Conservation (phyloP, 306 rosid genomes). For the Cucumis hystrix region DNA sequence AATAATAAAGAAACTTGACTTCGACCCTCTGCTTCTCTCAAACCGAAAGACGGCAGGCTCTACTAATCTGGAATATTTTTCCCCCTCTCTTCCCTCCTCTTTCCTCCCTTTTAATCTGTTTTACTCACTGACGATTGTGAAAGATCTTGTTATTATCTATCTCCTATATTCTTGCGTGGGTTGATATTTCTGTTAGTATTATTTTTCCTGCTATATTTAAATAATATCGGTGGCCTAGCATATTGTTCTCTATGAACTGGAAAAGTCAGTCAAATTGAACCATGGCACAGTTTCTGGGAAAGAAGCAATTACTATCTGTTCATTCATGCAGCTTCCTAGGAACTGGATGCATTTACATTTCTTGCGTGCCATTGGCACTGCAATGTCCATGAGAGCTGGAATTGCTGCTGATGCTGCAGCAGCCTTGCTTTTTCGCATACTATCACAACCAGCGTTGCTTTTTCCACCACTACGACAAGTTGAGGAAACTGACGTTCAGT, state of each 20-base stretch:
- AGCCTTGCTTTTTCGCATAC: slow-evolving; percentile 87
- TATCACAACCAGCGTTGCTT: slow-evolving; percentile 93
- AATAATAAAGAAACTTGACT: no score
- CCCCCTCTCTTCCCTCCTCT: no score
- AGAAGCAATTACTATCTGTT: neutral
- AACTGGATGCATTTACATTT: slow-evolving; percentile 99
- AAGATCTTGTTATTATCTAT: no score
- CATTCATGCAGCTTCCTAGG: slow-evolving; percentile 68
- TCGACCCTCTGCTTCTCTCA: no score
- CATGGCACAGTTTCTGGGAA: neutral
- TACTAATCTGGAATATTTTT: no score
- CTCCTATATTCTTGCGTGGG: no score
- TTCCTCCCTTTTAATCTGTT: no score
- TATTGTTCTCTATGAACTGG: neutral
- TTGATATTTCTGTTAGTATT: no score
- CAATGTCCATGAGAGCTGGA: slow-evolving; percentile 97
- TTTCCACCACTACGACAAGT: slow-evolving; percentile 91
- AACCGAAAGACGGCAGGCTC: no score
- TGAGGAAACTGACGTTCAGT: slow-evolving; percentile 82
- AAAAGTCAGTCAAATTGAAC: neutral
- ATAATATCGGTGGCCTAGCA: no score
- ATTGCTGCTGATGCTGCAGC: slow-evolving; percentile 99
- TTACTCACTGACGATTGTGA: no score
- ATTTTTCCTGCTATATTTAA: no score
- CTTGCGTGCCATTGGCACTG: slow-evolving; percentile 97